Percentiles rank a stretch among this genome's conserved stretches.
These are phyloP conservation scores for Hypholoma fasciculare DNA, from an alignment of 768 basidiomycete species.

Conservation along the genomic window DNA sequence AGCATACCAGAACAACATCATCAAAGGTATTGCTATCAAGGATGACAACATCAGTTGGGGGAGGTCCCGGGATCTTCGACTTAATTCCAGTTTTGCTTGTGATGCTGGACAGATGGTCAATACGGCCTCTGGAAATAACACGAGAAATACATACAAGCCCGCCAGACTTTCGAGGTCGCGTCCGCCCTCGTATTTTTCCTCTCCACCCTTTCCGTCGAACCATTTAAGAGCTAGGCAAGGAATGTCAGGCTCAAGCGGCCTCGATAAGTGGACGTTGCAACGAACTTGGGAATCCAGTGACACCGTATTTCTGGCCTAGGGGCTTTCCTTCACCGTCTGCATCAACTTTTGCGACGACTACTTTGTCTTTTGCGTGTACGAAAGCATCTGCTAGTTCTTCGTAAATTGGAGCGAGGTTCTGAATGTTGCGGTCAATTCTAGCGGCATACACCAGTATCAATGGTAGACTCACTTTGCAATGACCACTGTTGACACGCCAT, in stretches of 20 bases:
- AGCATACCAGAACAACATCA: slow-evolving; percentile 63
- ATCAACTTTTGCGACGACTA: slow-evolving; percentile 89
- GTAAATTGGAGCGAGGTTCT: slow-evolving; percentile 88
- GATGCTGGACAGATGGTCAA: slow-evolving; percentile 47
- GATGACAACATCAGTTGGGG: slow-evolving; percentile 67
- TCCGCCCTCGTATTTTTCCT: slow-evolving; percentile 70
- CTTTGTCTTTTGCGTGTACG: slow-evolving; percentile 73
- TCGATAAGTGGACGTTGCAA: slow-evolving; percentile 14
- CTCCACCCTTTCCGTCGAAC: slow-evolving; percentile 73
- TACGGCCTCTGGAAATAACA: background rate
- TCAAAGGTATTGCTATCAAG: slow-evolving; percentile 77
- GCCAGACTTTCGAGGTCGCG: slow-evolving; percentile 81
- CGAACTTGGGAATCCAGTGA: slow-evolving; percentile 87
- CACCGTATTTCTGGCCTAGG: slow-evolving; percentile 75
- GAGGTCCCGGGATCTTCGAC: slow-evolving; percentile 85
- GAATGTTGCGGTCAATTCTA: slow-evolving; percentile 8
- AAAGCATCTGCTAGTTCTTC: slow-evolving; percentile 92
- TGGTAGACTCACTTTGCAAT: slow-evolving; percentile 70
- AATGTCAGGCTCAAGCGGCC: background rate
- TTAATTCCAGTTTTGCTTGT: slow-evolving; percentile 75
- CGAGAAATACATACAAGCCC: slow-evolving; percentile 57
- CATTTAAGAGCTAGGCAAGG: slow-evolving; percentile 76
- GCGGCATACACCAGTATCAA: background rate
- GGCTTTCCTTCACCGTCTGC: slow-evolving; percentile 85
- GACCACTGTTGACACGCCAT: slow-evolving; percentile 52